These are phyloP conservation scores for Triangularia setosa DNA, from an alignment of 2,329 filamentous ascomycete genomes.

Conservation along the genomic window DNA sequence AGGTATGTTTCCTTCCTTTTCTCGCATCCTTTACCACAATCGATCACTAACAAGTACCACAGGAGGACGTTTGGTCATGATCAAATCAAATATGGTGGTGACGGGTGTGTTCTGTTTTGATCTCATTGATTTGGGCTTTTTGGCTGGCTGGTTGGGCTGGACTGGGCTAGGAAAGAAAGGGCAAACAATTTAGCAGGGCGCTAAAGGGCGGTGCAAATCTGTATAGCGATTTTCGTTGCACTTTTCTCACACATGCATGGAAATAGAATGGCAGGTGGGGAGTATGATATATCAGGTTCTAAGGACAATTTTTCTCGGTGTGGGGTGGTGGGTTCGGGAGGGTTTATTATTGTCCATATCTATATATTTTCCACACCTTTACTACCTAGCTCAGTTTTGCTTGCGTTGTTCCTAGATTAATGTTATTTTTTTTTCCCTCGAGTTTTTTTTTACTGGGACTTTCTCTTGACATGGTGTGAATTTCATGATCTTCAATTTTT, in stretches of 20 bases:
- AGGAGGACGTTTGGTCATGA: constrained; percentile 67
- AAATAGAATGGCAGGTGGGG: too few relatives aligned
- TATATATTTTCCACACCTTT: not conserved
- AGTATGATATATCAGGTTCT: not conserved
- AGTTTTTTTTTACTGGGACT: too few relatives aligned
- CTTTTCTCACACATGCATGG: not conserved
- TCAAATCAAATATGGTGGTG: not conserved
- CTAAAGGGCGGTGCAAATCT: not conserved
- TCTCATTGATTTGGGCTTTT: not conserved
- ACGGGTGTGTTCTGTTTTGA: not conserved
- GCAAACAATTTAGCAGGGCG: not conserved
- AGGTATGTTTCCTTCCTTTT: constrained; percentile 52
- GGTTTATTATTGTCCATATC: not conserved
- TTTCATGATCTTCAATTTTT: too few relatives aligned
- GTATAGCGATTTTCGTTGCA: not conserved
- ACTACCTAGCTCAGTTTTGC: not conserved
- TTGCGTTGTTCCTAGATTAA: constrained; percentile 3
- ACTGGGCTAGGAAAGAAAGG: not conserved
- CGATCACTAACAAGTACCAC: constrained; percentile 30
- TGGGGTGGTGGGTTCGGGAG: not conserved
- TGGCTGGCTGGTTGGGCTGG: not conserved
- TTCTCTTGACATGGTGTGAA: too few relatives aligned
- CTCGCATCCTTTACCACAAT: not conserved
- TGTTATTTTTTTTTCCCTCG: constrained; percentile 9
- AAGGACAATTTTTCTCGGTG: not conserved